These are phyloP conservation scores for Phoenix roebelenii DNA, from an alignment of 176 grass and related monocot species.

Conservation along the genomic window DNA sequence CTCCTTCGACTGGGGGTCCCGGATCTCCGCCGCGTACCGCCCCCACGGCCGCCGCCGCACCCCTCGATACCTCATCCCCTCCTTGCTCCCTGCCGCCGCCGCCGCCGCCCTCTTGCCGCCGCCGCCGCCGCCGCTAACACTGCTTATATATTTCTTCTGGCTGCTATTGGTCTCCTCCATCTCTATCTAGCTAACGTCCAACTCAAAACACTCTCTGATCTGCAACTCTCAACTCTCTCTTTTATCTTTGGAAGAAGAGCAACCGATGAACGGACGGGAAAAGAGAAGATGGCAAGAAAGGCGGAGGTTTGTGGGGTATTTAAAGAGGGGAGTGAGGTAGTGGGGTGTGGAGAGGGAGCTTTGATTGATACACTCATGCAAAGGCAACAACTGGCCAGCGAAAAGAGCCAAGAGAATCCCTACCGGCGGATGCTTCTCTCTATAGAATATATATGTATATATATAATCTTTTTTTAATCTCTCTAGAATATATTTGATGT, in stretches of 20 bases:
- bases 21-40: slow-evolving; percentile 88
- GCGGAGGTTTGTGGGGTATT: neutral
- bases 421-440: slow-evolving; percentile 7
- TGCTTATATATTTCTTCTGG: slow-evolving; percentile 10
- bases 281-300: neutral
- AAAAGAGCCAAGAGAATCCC: neutral
- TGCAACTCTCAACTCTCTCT: too few species aligned
- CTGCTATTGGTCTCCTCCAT: slow-evolving; percentile 25
- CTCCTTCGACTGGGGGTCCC: slow-evolving; percentile 80
- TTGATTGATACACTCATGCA: slow-evolving; percentile 25
- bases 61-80: slow-evolving; percentile 53
- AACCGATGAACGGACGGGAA: too few species aligned
- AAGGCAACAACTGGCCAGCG: neutral
- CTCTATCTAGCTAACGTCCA: too few species aligned
- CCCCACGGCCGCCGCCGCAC: slow-evolving; percentile 92
- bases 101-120: slow-evolving; percentile 1
- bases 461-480: too few species aligned
- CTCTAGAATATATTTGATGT: too few species aligned
- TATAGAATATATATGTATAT: too few species aligned
- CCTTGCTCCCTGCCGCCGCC: neutral
- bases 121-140: slow-evolving; percentile 20
- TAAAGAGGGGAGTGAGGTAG: slow-evolving; percentile 14
- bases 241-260: too few species aligned
- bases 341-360: neutral
- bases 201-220: too few species aligned